Conservation (phyloP, 345 rosid genomes). For the Gossypium mustelinum region DNA sequence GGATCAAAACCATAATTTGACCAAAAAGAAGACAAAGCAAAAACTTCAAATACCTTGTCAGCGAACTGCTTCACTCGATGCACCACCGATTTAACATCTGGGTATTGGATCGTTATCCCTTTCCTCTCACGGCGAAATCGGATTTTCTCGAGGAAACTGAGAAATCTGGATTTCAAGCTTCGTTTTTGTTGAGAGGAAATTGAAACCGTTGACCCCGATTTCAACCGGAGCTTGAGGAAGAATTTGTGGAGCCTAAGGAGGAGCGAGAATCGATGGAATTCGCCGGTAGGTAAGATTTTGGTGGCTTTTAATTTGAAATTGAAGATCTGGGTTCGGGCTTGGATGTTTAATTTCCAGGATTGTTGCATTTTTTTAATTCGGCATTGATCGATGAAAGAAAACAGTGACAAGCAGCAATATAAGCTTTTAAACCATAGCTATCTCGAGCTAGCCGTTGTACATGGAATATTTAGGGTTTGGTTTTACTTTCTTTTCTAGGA, state of each 20-base stretch:
- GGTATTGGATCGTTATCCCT: neutral
- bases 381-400: neutral
- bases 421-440: neutral
- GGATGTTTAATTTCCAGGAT: slow-evolving; percentile 30
- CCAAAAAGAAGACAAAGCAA: neutral
- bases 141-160: slow-evolving; percentile 12
- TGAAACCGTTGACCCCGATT: slow-evolving; percentile 18
- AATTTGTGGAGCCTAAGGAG: slow-evolving; percentile 25
- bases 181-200: slow-evolving; percentile 1
- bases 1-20: too few species aligned
- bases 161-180: slow-evolving; percentile 22
- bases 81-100: slow-evolving; percentile 7
- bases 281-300: slow-evolving; percentile 18
- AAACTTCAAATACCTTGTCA: neutral
- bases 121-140: slow-evolving; percentile 7
- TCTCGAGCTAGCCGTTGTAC: neutral
- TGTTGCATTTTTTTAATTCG: slow-evolving; percentile 23
- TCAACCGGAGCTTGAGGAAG: slow-evolving; percentile 25
- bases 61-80: neutral
- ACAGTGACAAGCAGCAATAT: neutral
- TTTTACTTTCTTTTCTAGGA: too few species aligned
- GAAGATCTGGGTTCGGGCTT: slow-evolving; percentile 23
- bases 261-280: slow-evolving; percentile 25
- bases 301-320: slow-evolving; percentile 30
- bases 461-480: neutral